A percentile compares a stretch with the other conserved stretches of the same genome.
These are phyloP conservation scores for Priceomyces fermenticarens DNA, from an alignment of 805 yeast species.

Conservation along the genomic window DNA sequence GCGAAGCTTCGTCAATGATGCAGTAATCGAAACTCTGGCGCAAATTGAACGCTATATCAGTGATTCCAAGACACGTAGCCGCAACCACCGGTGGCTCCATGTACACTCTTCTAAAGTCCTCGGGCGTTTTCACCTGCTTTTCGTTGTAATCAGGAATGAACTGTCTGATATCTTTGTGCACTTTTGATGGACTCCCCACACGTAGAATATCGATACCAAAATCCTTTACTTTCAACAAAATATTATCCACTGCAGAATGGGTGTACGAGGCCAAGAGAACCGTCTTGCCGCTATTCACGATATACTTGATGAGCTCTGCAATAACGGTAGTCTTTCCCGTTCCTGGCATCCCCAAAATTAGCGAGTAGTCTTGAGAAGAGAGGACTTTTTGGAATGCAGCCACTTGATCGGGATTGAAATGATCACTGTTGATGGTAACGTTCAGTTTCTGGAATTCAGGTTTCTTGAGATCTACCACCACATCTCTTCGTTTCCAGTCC, in stretches of 20 bases:
- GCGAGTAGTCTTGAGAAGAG: conserved; percentile 67
- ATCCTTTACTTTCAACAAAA: conserved; percentile 63
- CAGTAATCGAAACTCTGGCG: conserved; percentile 78
- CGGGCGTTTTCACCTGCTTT: conserved; percentile 31
- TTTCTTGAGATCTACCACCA: conserved; percentile 51
- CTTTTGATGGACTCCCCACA: conserved; percentile 56
- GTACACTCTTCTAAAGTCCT: conserved; percentile 47
- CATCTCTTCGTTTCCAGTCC: conserved; percentile 41
- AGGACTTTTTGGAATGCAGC: conserved; percentile 66
- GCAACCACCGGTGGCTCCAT: conserved; percentile 75
- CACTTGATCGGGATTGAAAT: conserved; percentile 69
- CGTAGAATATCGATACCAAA: conserved; percentile 49
- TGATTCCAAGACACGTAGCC: conserved; percentile 78
- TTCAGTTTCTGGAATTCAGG: conserved; percentile 40
- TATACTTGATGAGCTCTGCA: conserved; percentile 61
- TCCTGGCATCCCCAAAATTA: conserved; percentile 97
- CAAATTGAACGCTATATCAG: conserved; percentile 55
- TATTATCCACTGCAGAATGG: conserved; percentile 95
- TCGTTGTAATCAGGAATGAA: conserved; percentile 46
- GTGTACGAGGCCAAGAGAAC: conserved; percentile 85
- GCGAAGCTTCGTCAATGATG: conserved; percentile 95
- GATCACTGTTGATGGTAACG: conserved; percentile 14
- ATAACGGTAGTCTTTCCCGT: conserved; percentile 76
- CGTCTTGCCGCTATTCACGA: conserved; percentile 60
- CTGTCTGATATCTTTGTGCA: conserved; percentile 60